Evolutionary conservation across 164 flowering plant species (phyloP).

Genomic region (Berberis thunbergii): DNA sequence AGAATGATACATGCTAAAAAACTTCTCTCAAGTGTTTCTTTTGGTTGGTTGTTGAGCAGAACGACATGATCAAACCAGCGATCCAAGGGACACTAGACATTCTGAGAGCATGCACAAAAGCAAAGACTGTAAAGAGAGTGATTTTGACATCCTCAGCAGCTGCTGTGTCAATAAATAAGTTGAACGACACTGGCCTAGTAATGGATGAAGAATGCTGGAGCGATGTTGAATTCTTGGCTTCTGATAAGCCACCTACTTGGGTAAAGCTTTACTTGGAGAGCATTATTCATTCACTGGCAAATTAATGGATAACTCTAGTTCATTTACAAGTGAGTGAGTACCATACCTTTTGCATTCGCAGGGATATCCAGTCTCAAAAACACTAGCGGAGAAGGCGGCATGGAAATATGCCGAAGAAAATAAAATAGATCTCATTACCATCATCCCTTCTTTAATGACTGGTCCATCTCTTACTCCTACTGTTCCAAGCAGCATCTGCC

Average conservation of each 20-base stretch:
- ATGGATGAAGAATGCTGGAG: slow-evolving; percentile 59
- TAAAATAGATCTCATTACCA: slow-evolving; percentile 49
- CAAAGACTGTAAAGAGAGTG: slow-evolving; percentile 58
- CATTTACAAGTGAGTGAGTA: not conserved
- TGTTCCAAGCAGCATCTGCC: slow-evolving; percentile 39
- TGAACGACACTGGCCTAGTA: slow-evolving; percentile 40
- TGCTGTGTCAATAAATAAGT: slow-evolving; percentile 43
- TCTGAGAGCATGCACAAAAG: slow-evolving; percentile 45
- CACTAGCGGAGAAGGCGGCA: slow-evolving; percentile 59
- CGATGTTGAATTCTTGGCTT: slow-evolving; percentile 7
- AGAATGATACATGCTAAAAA: not conserved
- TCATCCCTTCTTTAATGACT: slow-evolving; percentile 53
- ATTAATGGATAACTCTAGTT: not conserved
- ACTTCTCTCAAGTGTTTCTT: not conserved
- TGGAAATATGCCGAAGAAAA: slow-evolving; percentile 66
- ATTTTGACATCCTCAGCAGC: slow-evolving; percentile 71
- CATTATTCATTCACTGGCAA: not conserved
- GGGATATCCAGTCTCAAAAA: slow-evolving; percentile 67
- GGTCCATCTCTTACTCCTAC: slow-evolving; percentile 51
- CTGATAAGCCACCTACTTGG: slow-evolving; percentile 2
- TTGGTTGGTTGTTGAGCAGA: slow-evolving; percentile 13
- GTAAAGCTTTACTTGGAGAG: not conserved
- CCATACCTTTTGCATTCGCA: slow-evolving; percentile 16
- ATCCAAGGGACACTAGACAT: slow-evolving; percentile 51
- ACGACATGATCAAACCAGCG: slow-evolving; percentile 85